Conservation (phyloP, 1,139 yeast species). For the Yamadazyma sp. region DNA sequence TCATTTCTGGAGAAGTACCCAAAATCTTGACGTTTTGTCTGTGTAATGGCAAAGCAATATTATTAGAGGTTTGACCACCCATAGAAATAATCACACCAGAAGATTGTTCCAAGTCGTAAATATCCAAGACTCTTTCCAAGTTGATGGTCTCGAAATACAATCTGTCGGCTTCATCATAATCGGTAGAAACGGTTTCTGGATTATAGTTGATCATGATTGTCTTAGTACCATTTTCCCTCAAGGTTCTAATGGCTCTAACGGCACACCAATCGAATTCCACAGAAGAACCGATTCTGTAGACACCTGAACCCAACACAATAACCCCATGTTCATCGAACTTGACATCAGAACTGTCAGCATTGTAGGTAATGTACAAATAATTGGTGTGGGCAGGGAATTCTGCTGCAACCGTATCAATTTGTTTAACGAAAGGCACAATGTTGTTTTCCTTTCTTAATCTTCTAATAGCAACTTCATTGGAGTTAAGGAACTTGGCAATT, state of each 20-base stretch:
- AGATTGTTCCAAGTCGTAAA: slow-evolving; percentile 89
- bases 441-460: slow-evolving; percentile 87
- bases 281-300: slow-evolving; percentile 90
- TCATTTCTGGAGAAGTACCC: slow-evolving; percentile 98
- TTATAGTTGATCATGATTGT: slow-evolving; percentile 97
- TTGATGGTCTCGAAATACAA: slow-evolving; percentile 94
- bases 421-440: slow-evolving; percentile 90
- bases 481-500: slow-evolving; percentile 84
- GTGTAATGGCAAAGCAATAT: slow-evolving; percentile 90
- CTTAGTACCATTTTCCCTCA: slow-evolving; percentile 82
- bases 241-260: slow-evolving; percentile 90
- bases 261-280: slow-evolving; percentile 98
- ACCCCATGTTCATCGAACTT: slow-evolving; percentile 82
- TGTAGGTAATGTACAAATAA: slow-evolving; percentile 92
- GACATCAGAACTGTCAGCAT: slow-evolving; percentile 88
- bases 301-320: slow-evolving; percentile 92
- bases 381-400: slow-evolving; percentile 98
- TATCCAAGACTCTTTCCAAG: slow-evolving; percentile 92
- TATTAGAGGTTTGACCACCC: slow-evolving; percentile 99
- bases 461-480: slow-evolving; percentile 93
- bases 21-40: slow-evolving; percentile 93
- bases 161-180: slow-evolving; percentile 97
- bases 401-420: slow-evolving; percentile 98
- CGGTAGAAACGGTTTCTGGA: slow-evolving; percentile 98
- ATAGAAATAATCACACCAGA: slow-evolving; percentile 93